Conservation (phyloP, 106 monocot species). For the Phalaenopsis aphrodite region DNA sequence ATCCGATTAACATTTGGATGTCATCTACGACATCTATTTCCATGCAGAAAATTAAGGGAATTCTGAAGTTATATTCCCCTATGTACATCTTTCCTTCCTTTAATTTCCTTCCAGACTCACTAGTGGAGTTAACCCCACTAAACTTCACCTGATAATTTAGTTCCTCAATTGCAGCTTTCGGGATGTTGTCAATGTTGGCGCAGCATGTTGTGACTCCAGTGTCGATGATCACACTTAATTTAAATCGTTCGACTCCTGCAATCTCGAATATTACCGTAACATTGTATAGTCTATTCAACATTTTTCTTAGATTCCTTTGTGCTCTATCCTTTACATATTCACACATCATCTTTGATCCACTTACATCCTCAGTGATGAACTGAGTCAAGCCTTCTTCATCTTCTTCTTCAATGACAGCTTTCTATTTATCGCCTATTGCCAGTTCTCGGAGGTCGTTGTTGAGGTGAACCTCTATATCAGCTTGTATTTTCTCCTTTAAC, state of each 20-base stretch:
- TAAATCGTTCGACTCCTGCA: neutral
- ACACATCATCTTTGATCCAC: neutral
- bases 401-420: neutral
- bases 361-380: too few relatives aligned
- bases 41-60: neutral
- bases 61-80: neutral
- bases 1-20: neutral
- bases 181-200: neutral
- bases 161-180: neutral
- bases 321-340: too few relatives aligned
- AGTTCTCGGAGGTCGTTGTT: neutral
- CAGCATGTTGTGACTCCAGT: neutral
- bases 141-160: neutral
- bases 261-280: neutral
- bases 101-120: neutral
- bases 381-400: too few relatives aligned
- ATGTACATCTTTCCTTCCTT: neutral
- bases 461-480: neutral
- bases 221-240: neutral
- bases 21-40: neutral
- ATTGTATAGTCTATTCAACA: neutral
- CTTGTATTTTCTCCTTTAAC: neutral
- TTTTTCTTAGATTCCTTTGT: neutral
- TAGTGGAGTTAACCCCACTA: neutral
- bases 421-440: neutral